Percentiles rank a stretch among this genome's conserved stretches.
Conservation (phyloP, 2,329 filamentous ascomycete genomes). For the Colletotrichum higginsianum region DNA sequence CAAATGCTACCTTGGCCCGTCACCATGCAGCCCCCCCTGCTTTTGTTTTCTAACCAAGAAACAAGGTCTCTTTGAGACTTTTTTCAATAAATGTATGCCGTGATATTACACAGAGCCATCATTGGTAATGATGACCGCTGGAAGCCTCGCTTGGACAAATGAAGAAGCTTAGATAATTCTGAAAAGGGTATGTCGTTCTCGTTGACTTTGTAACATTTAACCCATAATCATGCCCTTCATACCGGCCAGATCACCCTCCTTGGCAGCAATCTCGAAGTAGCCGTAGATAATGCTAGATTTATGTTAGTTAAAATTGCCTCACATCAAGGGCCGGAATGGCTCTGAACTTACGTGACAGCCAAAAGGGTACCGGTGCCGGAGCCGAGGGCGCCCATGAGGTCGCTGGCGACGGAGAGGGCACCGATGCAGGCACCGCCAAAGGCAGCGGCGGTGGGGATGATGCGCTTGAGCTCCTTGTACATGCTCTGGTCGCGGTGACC, state of each 20-base stretch:
- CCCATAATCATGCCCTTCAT: constrained; percentile 83
- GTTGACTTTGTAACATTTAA: constrained; percentile 55
- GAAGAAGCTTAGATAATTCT: constrained; percentile 40
- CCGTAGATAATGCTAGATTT: constrained; percentile 93
- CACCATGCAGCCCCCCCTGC: constrained; percentile 35
- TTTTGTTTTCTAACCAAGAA: constrained; percentile 34
- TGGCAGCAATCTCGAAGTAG: constrained; percentile 99
- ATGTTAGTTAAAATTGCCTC: constrained; percentile 49
- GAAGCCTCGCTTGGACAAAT: constrained; percentile 40
- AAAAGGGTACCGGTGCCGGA: constrained; percentile 98
- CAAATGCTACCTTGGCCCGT: constrained; percentile 30
- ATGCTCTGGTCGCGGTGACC: constrained; percentile 99
- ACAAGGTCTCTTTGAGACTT: constrained; percentile 28
- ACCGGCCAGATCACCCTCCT: constrained; percentile 94
- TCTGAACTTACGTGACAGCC: constrained; percentile 90
- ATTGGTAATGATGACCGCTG: constrained; percentile 15
- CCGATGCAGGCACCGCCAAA: constrained; percentile 99
- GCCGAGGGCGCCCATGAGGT: constrained; percentile 95
- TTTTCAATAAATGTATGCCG: constrained; percentile 39
- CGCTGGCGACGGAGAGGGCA: constrained; percentile 93
- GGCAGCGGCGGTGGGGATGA: constrained; percentile 97
- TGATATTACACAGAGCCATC: constrained; percentile 42
- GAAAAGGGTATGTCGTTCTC: constrained; percentile 35
- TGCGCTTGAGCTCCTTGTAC: constrained; percentile 99
- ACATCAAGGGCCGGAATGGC: neutral